Evolutionary conservation across 768 basidiomycete species (phyloP).

Genomic region (Boletus sp.): DNA sequence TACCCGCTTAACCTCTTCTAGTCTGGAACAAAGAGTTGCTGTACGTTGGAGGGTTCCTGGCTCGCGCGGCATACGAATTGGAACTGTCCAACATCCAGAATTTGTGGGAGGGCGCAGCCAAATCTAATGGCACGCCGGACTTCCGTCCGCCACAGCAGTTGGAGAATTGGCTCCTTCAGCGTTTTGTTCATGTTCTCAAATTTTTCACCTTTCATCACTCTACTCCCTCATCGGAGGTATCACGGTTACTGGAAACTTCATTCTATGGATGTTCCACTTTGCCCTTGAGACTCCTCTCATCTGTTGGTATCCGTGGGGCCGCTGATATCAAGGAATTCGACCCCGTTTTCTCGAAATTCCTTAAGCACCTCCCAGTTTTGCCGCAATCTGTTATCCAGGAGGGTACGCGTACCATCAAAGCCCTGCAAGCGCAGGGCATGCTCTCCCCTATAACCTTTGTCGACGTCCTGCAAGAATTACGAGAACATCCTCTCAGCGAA

Average conservation of each 20-base stretch:
- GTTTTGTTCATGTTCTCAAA: constrained; percentile 74
- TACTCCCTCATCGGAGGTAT: constrained; percentile 81
- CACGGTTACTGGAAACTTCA: constrained; percentile 62
- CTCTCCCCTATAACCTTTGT: constrained; percentile 72
- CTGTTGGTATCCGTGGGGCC: constrained; percentile 8
- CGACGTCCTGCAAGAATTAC: constrained; percentile 80
- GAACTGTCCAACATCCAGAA: constrained; percentile 18
- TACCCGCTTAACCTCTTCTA: constrained; percentile 21
- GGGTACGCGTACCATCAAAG: constrained; percentile 56
- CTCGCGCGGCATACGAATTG: constrained; percentile 9
- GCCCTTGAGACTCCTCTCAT: constrained; percentile 8
- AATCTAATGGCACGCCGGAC: constrained; percentile 25
- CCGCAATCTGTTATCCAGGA: constrained; percentile 56
- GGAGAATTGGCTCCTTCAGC: constrained; percentile 48
- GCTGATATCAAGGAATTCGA: constrained; percentile 54
- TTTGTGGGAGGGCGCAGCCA: constrained; percentile 53
- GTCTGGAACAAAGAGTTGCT: constrained; percentile 82
- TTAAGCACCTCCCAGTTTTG: constrained; percentile 74
- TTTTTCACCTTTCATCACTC: constrained; percentile 91
- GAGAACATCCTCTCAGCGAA: constrained; percentile 62
- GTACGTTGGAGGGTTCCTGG: constrained; percentile 9
- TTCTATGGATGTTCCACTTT: constrained; percentile 39
- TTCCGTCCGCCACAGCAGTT: constrained; percentile 38
- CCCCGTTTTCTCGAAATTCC: constrained; percentile 63
- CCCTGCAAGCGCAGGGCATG: constrained; percentile 59